Percentiles rank a stretch among this genome's conserved stretches.
Conservation (phyloP, 805 yeast genomes). For the Myxozyma neotropica region DNA sequence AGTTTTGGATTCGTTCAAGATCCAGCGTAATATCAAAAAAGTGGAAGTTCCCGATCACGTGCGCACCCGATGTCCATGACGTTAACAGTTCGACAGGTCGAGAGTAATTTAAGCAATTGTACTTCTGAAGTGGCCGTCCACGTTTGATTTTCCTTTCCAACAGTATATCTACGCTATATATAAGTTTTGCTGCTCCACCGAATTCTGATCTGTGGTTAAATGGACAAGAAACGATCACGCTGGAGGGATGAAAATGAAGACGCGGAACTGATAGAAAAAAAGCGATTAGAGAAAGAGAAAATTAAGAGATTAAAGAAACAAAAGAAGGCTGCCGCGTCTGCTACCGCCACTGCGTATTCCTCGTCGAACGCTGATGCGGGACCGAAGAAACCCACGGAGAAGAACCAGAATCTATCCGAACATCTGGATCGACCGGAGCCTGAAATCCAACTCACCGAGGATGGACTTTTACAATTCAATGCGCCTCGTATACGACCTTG, state of each 20-base stretch:
- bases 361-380: not conserved
- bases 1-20: not conserved
- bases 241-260: slow-evolving; percentile 33
- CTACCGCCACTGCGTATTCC: not conserved
- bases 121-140: not conserved
- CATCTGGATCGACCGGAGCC: not conserved
- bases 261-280: not conserved
- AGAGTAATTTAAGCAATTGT: not conserved
- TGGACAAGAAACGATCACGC: slow-evolving; percentile 25
- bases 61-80: too few relatives aligned
- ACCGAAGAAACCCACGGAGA: not conserved
- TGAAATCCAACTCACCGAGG: not conserved
- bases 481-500: slow-evolving; percentile 18
- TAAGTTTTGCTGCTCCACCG: too few relatives aligned
- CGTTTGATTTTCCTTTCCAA: not conserved
- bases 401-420: not conserved
- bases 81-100: not conserved
- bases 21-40: not conserved
- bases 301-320: slow-evolving; percentile 22
- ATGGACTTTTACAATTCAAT: slow-evolving; percentile 10
- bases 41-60: not conserved
- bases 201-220: too few relatives aligned
- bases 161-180: too few relatives aligned
- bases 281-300: slow-evolving; percentile 20
- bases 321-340: slow-evolving; percentile 11